phyloP scores from a whole-genome alignment of 345 rosid genomes.

The Salix purpurea region DNA sequence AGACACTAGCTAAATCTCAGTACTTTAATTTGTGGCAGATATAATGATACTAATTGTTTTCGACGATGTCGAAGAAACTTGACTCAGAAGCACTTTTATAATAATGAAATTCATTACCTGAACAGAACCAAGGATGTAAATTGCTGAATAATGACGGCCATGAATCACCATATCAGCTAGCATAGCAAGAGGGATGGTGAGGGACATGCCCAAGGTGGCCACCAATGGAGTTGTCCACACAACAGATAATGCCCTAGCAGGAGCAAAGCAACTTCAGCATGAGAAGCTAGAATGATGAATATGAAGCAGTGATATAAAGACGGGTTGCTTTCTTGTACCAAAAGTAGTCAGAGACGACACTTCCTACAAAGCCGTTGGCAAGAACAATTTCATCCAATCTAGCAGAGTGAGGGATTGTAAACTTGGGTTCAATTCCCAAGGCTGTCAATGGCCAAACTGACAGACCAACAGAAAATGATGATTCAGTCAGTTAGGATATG shows the following conservation, averaged over 20 bases:
- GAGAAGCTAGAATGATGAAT: background rate
- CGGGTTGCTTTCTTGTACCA: conserved; percentile 43
- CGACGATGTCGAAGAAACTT: background rate
- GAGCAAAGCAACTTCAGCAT: background rate
- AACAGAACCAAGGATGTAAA: conserved; percentile 69
- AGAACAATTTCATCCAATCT: conserved; percentile 91
- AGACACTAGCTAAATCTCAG: background rate
- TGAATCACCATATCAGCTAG: conserved; percentile 78
- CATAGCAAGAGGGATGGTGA: conserved; percentile 85
- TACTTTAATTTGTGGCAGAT: background rate
- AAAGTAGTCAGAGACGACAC: conserved; percentile 94
- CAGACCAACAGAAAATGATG: conserved; percentile 9
- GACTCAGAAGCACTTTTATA: background rate
- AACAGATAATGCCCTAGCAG: conserved; percentile 66
- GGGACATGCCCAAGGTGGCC: conserved; percentile 84
- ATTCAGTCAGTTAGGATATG: background rate
- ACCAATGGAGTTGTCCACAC: conserved; percentile 87
- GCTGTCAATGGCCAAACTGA: conserved; percentile 97
- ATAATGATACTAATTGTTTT: background rate
- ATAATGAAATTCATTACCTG: conserved; percentile 38
- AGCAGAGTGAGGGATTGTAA: conserved; percentile 84
- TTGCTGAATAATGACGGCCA: conserved; percentile 74
- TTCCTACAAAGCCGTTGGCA: conserved; percentile 92
- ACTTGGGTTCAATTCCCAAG: conserved; percentile 93
- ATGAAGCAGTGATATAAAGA: background rate